Percentiles rank a stretch among this genome's conserved stretches.
Conservation (phyloP, 176 grass and related monocot genomes). For the Alloteropsis semialata region DNA sequence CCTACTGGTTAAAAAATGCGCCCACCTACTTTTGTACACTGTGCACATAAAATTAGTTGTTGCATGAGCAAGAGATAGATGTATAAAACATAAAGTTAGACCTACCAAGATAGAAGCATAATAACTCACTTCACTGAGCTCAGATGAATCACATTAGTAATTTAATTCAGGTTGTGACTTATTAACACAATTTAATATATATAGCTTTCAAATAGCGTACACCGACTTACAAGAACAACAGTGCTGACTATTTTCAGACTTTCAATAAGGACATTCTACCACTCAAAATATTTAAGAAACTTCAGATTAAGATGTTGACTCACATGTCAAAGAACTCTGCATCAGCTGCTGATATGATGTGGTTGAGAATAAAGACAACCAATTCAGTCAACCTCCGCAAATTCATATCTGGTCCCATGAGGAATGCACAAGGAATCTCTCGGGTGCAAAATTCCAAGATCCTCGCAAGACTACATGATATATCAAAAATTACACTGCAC, state of each 20-base stretch:
- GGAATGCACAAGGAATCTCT: slow-evolving; percentile 73
- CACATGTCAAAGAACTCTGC: slow-evolving; percentile 92
- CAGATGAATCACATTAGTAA: background rate
- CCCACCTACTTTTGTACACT: background rate
- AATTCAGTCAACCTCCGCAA: slow-evolving; percentile 72
- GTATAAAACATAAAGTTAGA: background rate
- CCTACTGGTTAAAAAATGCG: background rate
- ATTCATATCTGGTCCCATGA: slow-evolving; percentile 84
- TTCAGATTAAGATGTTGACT: slow-evolving; percentile 31
- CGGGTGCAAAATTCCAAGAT: slow-evolving; percentile 79
- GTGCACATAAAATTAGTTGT: background rate
- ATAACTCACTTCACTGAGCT: background rate
- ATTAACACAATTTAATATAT: background rate
- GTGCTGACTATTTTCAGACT: background rate
- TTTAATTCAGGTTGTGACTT: background rate
- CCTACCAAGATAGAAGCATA: background rate
- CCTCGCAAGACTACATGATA: slow-evolving; percentile 76
- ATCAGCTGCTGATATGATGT: slow-evolving; percentile 77
- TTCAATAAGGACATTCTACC: background rate
- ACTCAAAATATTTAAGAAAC: background rate
- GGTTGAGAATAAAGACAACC: slow-evolving; percentile 85
- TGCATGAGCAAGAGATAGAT: background rate
- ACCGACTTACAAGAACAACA: background rate
- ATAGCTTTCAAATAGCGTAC: background rate
- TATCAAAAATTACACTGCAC: slow-evolving; percentile 86